These are phyloP conservation scores for Tribonema minus DNA, from an alignment of 108 stramenopile genomes.

Conservation along the genomic window DNA sequence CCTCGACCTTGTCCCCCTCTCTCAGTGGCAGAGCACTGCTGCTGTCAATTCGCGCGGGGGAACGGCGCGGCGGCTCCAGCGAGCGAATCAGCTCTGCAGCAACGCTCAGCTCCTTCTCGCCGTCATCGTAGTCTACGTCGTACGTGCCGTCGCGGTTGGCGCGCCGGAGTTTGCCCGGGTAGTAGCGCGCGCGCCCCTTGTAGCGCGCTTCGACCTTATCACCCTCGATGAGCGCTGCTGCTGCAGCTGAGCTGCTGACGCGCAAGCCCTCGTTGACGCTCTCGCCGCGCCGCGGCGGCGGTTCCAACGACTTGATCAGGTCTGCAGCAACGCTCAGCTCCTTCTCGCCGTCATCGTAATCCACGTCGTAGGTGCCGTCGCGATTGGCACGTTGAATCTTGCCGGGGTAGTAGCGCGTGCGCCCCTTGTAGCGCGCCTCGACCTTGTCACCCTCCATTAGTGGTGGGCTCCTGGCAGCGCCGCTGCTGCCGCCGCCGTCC, in stretches of 20 bases:
- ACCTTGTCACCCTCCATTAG: constrained; percentile 20
- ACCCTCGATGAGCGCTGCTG: no score
- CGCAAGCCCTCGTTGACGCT: no score
- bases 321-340: constrained; percentile 7
- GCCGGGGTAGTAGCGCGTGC: constrained; percentile 37
- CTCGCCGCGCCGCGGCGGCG: no score
- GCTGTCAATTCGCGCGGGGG: background rate
- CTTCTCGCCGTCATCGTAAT: constrained; percentile 45
- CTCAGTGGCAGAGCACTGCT: no score
- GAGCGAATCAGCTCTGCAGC: no score
- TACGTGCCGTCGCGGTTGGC: constrained; percentile 35
- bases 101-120: no score
- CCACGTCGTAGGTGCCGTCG: constrained; percentile 48
- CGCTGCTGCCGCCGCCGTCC: no score
- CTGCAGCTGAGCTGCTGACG: no score
- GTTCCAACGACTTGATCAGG: background rate
- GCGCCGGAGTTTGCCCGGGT: constrained; percentile 22
- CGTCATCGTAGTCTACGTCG: constrained; percentile 50
- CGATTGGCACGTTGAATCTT: constrained; percentile 12
- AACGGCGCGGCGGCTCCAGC: no score
- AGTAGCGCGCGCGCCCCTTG: constrained; percentile 23
- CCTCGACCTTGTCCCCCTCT: constrained; percentile 10
- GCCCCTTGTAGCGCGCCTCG: constrained; percentile 30
- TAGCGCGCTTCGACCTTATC: constrained; percentile 36
- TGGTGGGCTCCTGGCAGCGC: no score